phyloP scores from a whole-genome alignment of 192 early-diverging fungal species.

The Rhizophlyctis rosea region DNA sequence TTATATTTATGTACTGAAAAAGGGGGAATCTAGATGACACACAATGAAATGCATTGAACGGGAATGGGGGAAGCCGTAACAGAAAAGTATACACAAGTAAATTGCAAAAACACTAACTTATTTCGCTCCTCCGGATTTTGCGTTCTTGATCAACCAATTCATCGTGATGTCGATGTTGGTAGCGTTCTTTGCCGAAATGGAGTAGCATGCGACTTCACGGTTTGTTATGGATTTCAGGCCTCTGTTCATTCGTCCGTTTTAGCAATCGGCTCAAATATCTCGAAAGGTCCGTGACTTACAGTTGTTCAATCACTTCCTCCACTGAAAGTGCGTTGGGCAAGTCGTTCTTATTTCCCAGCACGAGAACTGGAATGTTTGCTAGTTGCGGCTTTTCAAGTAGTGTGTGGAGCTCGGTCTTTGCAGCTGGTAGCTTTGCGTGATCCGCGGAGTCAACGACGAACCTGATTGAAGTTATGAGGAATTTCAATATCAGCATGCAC shows the following conservation, averaged over 20 bases:
- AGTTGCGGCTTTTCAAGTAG: slow-evolving; percentile 92
- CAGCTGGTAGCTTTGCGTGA: slow-evolving; percentile 87
- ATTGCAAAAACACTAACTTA: too few species aligned
- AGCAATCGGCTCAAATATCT: slow-evolving; percentile 5
- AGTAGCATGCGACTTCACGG: slow-evolving; percentile 97
- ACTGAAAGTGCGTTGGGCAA: slow-evolving; percentile 81
- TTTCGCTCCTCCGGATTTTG: slow-evolving; percentile 29
- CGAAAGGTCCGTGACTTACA: too few species aligned
- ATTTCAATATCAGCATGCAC: background rate
- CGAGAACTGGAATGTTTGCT: slow-evolving; percentile 91
- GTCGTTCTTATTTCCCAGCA: slow-evolving; percentile 99
- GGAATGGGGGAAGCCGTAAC: too few species aligned
- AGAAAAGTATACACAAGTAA: too few species aligned
- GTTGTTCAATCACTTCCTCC: slow-evolving; percentile 83
- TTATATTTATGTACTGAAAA: too few species aligned
- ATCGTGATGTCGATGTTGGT: slow-evolving; percentile 97
- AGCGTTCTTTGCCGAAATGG: slow-evolving; percentile 96
- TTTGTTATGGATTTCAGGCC: slow-evolving; percentile 83
- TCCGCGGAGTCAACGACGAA: slow-evolving; percentile 98
- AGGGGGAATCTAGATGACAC: too few species aligned
- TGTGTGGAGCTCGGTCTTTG: slow-evolving; percentile 84
- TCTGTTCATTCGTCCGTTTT: slow-evolving; percentile 37
- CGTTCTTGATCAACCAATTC: slow-evolving; percentile 91
- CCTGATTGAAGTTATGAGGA: slow-evolving; percentile 41
- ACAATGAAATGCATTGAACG: too few species aligned